A percentile compares a stretch with the other conserved stretches of the same genome.
Evolutionary conservation across 2,329 filamentous ascomycete genomes (phyloP).

Genomic region (Sclerotinia trifoliorum): DNA sequence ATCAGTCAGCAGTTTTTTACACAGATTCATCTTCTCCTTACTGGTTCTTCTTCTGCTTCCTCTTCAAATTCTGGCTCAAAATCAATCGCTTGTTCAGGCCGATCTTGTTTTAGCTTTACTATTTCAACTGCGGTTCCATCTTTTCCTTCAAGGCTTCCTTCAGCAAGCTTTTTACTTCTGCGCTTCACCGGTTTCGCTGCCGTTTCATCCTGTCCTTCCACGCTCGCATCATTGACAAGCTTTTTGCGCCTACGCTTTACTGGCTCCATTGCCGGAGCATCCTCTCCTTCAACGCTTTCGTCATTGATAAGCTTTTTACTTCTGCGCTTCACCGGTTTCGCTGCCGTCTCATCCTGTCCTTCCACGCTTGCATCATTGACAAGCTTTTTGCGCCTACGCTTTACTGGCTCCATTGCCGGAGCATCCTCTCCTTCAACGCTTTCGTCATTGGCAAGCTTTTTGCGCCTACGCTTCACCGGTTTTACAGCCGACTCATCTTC

Average conservation of each 20-base stretch:
- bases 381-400: not conserved
- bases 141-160: not conserved
- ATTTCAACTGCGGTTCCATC: not conserved
- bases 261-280: not conserved
- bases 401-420: not conserved
- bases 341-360: no score
- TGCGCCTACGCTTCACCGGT: not conserved
- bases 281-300: not conserved
- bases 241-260: not conserved
- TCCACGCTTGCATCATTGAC: no score
- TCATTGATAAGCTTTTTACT: no score
- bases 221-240: no score
- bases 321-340: not conserved
- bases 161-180: not conserved
- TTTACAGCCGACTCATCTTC: not conserved
- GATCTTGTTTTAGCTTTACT: not conserved
- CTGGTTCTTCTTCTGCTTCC: slow-evolving; percentile 1
- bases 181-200: not conserved
- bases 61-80: not conserved
- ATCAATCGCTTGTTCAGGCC: not conserved
- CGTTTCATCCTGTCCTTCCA: not conserved
- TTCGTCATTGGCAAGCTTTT: not conserved
- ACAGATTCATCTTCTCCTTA: not conserved
- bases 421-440: not conserved
- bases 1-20: not conserved